Evolutionary conservation across 2,329 filamentous ascomycete species (phyloP), one percentile per base, ranked within the genome.

Genomic region (Hypoxylon sp.): DNA sequence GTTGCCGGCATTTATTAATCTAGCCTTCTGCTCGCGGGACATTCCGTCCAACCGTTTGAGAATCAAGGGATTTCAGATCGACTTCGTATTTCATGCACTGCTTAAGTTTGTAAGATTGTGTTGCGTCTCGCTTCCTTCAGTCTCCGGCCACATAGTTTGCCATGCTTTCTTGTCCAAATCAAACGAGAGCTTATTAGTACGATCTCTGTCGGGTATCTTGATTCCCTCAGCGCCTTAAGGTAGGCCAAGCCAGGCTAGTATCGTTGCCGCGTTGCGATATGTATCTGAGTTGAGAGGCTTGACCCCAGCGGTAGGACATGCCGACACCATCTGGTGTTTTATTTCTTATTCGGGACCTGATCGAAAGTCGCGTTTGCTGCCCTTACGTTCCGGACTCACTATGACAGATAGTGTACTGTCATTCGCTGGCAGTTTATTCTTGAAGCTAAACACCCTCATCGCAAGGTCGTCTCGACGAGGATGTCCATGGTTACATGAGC

Each of bases 221-320:
- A 25, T 23, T 32, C 38, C 3, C 46, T 38, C 4, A 50, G 13
- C 13, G 31, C 25, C 46, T 7, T 37, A 11, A 8, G 38, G 38
- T 20, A 32, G 19, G 12, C 47, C 47, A 11, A 44, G 38, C 47
- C 47, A 44, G 4, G 40, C 40, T 9, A 34, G 38, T 23, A 29
- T 34, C 15, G 25, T 44, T 2, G 15, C 16, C n/a, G 47, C 32
- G 11, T 38, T 51, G 27, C 38, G 47, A 5, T 44, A 51, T 31
- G 27, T 25, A 36, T 19, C 45, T 35, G n/a, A 41, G 30, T 31
- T 45, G 34, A 12, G 34, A 12, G 8, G 35, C 41, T 27, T 19
- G 27, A n/a, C 35, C 48, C 41, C 41, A 45, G 19, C 41, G 36
- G 21, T 45, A 51, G 19, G 41, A 51, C 16, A 45, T 45, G 19